Evolutionary conservation across 805 yeast species (phyloP), one percentile per base, ranked within the genome.

Genomic region (Myxozyma melibiosi): DNA sequence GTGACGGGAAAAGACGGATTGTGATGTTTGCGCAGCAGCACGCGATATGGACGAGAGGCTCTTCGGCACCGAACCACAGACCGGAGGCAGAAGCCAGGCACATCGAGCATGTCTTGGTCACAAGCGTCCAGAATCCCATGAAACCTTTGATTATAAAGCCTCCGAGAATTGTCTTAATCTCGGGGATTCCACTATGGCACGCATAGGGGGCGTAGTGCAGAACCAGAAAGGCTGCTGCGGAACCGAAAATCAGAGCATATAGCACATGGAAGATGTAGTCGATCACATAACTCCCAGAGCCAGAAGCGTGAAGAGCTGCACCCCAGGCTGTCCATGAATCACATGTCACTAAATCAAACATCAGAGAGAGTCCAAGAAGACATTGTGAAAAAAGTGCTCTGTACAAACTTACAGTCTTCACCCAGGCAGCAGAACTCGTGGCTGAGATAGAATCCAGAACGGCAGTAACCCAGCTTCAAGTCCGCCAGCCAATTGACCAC

Each of bases 41-140:
- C 0, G 92, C 79, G 3, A 89, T 80, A 70, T 90, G 96, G 25
- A 88, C 91, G 53, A 90, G 70, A 0, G 96, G 96, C 1, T 96
- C 96, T 66, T 89, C 96, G 66, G 83, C 84, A 5, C 96, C 96
- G 5, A 86, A 77, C 88, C 92, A 86, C 2, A 89, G 66, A 0
- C 96, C 96, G 1, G 88, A 81, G 22, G 90, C 84, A 3, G 86
- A 84, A 14, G 85, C 84, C 45, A 87, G 71, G 4, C 83, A 73
- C 46, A 88, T 72, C 1, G 90, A 87, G 0, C 75, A 40, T 2
- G 80, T 73, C 67, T 88, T 88, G 51, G 76, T 74, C 2, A 80
- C 22, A n/a, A 88, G 71, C 2, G 86, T 78, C 31, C 71, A 69
- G 9, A 76, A 53, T 6, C 83, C 80, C 51, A 89, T 70, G 62